Evolutionary conservation across 805 yeast genomes (phyloP).

Genomic region (Suhomyces sp.): DNA sequence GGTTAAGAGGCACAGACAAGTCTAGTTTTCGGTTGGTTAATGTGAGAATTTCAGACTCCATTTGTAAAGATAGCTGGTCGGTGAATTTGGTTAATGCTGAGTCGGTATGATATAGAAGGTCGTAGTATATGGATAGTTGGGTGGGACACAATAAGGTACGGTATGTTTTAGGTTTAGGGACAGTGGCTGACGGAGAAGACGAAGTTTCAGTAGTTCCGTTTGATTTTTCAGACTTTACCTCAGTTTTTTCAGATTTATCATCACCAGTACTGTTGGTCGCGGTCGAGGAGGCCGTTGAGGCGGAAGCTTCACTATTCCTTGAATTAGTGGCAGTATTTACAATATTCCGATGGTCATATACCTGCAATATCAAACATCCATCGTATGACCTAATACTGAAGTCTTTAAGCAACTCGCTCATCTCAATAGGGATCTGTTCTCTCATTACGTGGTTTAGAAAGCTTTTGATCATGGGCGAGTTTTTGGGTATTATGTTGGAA

Average conservation of each 20-base stretch:
- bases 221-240: background rate
- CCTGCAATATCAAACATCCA: conserved; percentile 82
- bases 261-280: background rate
- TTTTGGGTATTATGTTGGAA: conserved; percentile 72
- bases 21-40: conserved; percentile 76
- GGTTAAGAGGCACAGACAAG: conserved; percentile 69
- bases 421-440: conserved; percentile 84
- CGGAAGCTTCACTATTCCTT: background rate
- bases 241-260: background rate
- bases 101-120: conserved; percentile 80
- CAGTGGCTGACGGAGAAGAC: background rate
- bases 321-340: conserved; percentile 9
- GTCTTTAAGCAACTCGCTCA: conserved; percentile 85
- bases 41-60: conserved; percentile 85
- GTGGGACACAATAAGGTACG: conserved; percentile 79
- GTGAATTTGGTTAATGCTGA: conserved; percentile 68
- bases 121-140: conserved; percentile 77
- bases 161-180: conserved; percentile 61
- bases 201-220: background rate
- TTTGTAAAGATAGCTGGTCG: conserved; percentile 71
- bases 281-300: background rate
- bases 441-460: conserved; percentile 75
- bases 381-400: conserved; percentile 82
- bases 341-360: conserved; percentile 77
- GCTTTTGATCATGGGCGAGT: conserved; percentile 71